phyloP scores from a whole-genome alignment of 352 stramenopile species.

The Bremia lactucae region DNA sequence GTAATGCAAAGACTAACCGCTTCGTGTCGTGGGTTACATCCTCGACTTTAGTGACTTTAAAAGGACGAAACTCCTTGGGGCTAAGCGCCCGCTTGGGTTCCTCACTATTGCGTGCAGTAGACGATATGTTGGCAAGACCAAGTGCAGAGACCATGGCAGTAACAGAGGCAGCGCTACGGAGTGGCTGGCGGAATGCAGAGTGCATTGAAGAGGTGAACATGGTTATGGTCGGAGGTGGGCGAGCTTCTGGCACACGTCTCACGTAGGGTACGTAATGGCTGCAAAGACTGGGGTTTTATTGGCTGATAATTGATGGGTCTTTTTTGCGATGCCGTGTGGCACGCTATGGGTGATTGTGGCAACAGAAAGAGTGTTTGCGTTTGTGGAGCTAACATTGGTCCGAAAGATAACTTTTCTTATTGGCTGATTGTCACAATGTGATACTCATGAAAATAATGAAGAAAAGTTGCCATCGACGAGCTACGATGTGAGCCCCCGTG shows the following conservation, averaged over 20 bases:
- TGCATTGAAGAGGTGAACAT: conserved; percentile 26
- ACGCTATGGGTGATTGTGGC: too few relatives aligned
- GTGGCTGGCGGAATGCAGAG: conserved; percentile 9
- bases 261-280: background rate
- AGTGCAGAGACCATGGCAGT: conserved; percentile 26
- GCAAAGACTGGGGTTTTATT: too few relatives aligned
- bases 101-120: conserved; percentile 17
- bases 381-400: too few relatives aligned
- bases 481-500: too few relatives aligned
- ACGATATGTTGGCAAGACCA: conserved; percentile 21
- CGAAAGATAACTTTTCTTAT: too few relatives aligned
- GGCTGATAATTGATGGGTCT: too few relatives aligned
- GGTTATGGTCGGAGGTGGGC: conserved; percentile 1
- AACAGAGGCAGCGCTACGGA: conserved; percentile 11
- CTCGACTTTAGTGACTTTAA: conserved; percentile 54
- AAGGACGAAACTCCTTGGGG: conserved; percentile 47
- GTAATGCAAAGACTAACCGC: conserved; percentile 41
- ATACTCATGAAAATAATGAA: too few relatives aligned
- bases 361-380: too few relatives aligned
- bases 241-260: conserved; percentile 10
- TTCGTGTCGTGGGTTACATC: conserved; percentile 57
- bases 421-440: too few relatives aligned
- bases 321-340: too few relatives aligned
- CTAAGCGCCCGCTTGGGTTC: conserved; percentile 41
- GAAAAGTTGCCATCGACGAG: too few relatives aligned